Percentiles rank a stretch among this genome's conserved stretches.
These are phyloP conservation scores for Cercis canadensis DNA, from an alignment of 306 rosid species.

Conservation along the genomic window DNA sequence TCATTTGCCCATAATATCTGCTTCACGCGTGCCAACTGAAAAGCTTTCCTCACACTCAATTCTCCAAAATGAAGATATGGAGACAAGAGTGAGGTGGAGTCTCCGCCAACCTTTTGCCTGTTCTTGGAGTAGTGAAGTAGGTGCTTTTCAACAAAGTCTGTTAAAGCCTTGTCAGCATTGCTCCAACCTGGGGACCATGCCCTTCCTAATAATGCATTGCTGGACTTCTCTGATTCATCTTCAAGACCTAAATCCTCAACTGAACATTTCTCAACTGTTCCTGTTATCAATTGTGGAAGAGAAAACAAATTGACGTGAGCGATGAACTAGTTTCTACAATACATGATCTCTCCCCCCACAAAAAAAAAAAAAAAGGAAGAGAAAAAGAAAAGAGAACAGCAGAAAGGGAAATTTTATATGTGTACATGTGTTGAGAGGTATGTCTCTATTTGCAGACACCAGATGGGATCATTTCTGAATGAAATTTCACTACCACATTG, in stretches of 20 bases:
- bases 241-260: slow-evolving; percentile 81
- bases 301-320: slow-evolving; percentile 22
- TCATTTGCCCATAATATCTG: slow-evolving; percentile 76
- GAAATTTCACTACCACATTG: slow-evolving; percentile 20
- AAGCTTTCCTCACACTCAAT: slow-evolving; percentile 77
- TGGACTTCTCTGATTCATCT: slow-evolving; percentile 77
- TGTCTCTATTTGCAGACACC: background rate
- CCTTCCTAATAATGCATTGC: slow-evolving; percentile 89
- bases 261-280: slow-evolving; percentile 52
- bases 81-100: slow-evolving; percentile 82
- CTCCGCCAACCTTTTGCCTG: slow-evolving; percentile 67
- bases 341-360: background rate
- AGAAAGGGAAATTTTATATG: background rate
- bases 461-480: slow-evolving; percentile 11
- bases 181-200: slow-evolving; percentile 99
- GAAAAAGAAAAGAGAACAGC: background rate
- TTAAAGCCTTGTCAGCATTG: slow-evolving; percentile 70
- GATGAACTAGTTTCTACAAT: background rate
- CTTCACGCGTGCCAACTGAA: slow-evolving; percentile 66
- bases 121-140: slow-evolving; percentile 70
- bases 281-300: slow-evolving; percentile 52
- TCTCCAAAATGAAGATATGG: slow-evolving; percentile 96
- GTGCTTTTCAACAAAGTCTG: slow-evolving; percentile 68
- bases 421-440: background rate
- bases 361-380: background rate